Percentiles rank a stretch among this genome's conserved stretches.
Evolutionary conservation across 2,329 filamentous ascomycete species (phyloP).

Genomic region (Ceratocystis cubensis): DNA sequence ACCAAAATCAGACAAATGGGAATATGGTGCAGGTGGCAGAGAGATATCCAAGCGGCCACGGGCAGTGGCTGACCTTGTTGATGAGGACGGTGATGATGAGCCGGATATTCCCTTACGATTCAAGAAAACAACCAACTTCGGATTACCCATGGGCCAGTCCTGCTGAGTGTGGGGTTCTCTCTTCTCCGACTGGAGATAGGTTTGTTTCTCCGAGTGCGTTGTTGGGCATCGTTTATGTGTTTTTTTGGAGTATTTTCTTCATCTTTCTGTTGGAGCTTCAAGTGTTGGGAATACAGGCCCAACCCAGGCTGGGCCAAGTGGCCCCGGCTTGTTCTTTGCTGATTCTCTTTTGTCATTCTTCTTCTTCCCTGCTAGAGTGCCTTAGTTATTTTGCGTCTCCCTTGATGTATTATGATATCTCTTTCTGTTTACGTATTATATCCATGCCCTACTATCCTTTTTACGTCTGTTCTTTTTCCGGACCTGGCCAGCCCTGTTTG

Average conservation of each 20-base stretch:
- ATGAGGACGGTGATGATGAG: slow-evolving; percentile 27
- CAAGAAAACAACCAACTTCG: slow-evolving; percentile 36
- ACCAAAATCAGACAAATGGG: not conserved
- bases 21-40: not conserved
- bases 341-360: not conserved
- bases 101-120: slow-evolving; percentile 37
- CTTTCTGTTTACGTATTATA: not conserved
- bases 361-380: no score
- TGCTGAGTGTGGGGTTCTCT: not conserved
- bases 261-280: not conserved
- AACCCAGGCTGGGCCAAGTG: slow-evolving; percentile 8
- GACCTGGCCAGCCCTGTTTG: not conserved
- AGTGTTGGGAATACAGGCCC: slow-evolving; percentile 9
- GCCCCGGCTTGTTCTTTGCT: not conserved
- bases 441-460: not conserved
- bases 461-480: not conserved
- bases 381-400: not conserved
- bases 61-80: not conserved
- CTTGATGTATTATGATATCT: not conserved
- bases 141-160: slow-evolving; percentile 23
- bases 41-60: not conserved
- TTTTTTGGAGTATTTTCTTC: not conserved
- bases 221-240: no score
- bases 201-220: no score
- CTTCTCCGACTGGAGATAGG: not conserved